phyloP scores from a whole-genome alignment of 139 green algal genomes.

The Micractinium conductrix region DNA sequence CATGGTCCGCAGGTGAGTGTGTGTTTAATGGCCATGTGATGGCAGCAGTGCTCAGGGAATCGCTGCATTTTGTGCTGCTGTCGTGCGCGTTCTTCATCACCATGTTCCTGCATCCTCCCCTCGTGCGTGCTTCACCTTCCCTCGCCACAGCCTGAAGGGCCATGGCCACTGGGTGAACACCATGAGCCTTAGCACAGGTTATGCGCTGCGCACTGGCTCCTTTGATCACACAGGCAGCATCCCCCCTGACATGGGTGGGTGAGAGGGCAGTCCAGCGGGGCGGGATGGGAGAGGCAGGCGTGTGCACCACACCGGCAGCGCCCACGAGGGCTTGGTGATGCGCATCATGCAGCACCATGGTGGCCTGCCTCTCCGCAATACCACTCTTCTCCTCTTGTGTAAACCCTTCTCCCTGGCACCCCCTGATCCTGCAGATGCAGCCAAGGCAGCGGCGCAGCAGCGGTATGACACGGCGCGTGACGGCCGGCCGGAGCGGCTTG shows the following conservation, averaged over 20 bases:
- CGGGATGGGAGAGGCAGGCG: too few relatives aligned
- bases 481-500: constrained; percentile 84
- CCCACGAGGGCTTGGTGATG: too few relatives aligned
- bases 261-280: too few relatives aligned
- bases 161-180: constrained; percentile 99
- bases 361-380: too few relatives aligned
- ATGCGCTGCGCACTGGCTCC: constrained; percentile 87
- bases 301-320: too few relatives aligned
- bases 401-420: too few relatives aligned
- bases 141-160: constrained; percentile 82
- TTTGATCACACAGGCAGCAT: constrained; percentile 89
- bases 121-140: not conserved
- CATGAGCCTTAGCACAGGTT: constrained; percentile 83
- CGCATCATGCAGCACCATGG: too few relatives aligned
- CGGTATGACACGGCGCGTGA: constrained; percentile 71
- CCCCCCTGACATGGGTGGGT: constrained; percentile 48
- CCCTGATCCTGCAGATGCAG: not conserved
- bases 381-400: too few relatives aligned
- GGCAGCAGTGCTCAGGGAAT: not conserved
- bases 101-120: not conserved
- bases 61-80: not conserved
- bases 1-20: constrained; percentile 68
- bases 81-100: not conserved
- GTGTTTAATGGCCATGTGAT: too few relatives aligned
- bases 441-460: constrained; percentile 55